A percentile compares a stretch with the other conserved stretches of the same genome.
Conservation (phyloP, 768 basidiomycete genomes). For the Rhizopogon vulgaris region DNA sequence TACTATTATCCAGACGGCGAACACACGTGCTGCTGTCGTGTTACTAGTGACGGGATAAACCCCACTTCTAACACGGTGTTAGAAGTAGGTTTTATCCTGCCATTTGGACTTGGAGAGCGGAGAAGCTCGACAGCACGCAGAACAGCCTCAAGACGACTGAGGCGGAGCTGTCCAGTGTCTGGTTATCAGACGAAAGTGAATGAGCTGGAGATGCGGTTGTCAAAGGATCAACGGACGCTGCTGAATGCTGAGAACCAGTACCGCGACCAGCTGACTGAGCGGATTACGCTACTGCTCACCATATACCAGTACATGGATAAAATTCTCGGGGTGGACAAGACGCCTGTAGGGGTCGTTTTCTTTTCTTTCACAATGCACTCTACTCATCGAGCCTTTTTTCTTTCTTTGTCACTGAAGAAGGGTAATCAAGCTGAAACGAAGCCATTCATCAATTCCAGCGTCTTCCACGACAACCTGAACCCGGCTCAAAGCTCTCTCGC, state of each 20-base stretch:
- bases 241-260: constrained; percentile 72
- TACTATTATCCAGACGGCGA: too few relatives aligned
- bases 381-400: background rate
- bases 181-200: constrained; percentile 53
- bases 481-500: constrained; percentile 76
- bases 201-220: constrained; percentile 74
- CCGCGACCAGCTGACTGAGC: constrained; percentile 87
- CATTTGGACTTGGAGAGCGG: too few relatives aligned
- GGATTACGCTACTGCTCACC: constrained; percentile 85
- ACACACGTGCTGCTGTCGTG: too few relatives aligned
- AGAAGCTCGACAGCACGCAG: constrained; percentile 79
- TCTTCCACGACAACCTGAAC: constrained; percentile 93
- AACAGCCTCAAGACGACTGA: constrained; percentile 61
- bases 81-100: too few relatives aligned
- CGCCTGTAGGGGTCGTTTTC: constrained; percentile 51
- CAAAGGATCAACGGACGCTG: constrained; percentile 75
- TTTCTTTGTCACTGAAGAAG: too few relatives aligned
- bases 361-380: background rate
- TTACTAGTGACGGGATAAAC: too few relatives aligned
- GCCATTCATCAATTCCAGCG: constrained; percentile 87
- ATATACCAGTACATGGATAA: constrained; percentile 95
- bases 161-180: constrained; percentile 55
- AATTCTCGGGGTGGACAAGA: constrained; percentile 86
- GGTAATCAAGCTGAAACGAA: constrained; percentile 76
- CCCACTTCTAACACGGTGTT: too few relatives aligned